A percentile compares a stretch with the other conserved stretches of the same genome.
Evolutionary conservation across 805 yeast species (phyloP).

Genomic region (Zygoascus ofunaensis): DNA sequence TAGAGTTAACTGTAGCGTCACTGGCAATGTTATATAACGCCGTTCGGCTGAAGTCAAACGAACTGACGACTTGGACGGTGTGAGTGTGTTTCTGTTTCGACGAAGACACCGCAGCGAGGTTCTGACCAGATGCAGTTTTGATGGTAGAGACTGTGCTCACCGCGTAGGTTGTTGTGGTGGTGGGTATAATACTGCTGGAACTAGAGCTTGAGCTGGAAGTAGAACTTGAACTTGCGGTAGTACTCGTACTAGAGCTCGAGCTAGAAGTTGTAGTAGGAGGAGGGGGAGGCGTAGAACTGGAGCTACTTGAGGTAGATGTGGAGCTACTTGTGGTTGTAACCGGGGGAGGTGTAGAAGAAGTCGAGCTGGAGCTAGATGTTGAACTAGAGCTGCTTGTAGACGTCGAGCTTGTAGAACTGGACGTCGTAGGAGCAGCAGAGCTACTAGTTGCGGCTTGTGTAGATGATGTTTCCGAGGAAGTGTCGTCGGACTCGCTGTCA

Average conservation of each 20-base stretch:
- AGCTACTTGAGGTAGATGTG: neutral
- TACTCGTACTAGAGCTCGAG: constrained; percentile 5
- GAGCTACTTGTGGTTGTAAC: neutral
- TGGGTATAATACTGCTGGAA: neutral
- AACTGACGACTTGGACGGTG: constrained; percentile 7
- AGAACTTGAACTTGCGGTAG: constrained; percentile 2
- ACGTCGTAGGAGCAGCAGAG: constrained; percentile 1
- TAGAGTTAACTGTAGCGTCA: constrained; percentile 3
- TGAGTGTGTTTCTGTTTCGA: constrained; percentile 2
- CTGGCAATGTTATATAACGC: constrained; percentile 15
- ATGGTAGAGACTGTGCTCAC: constrained; percentile 2
- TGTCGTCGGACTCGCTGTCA: neutral
- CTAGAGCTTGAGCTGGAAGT: neutral
- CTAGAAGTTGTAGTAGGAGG: constrained; percentile 5
- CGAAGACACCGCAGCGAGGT: constrained; percentile 2
- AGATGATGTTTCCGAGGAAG: neutral
- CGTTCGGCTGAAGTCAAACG: constrained; percentile 8
- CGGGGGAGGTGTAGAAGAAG: neutral
- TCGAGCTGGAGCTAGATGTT: neutral
- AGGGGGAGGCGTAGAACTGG: neutral
- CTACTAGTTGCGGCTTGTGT: constrained; percentile 1
- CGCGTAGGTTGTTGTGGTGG: constrained; percentile 6
- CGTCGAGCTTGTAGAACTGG: neutral
- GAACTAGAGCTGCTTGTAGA: neutral
- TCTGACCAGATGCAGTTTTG: neutral